A percentile compares a stretch with the other conserved stretches of the same genome.
These are phyloP conservation scores for Colletotrichum tropicicola DNA, from an alignment of 2,329 filamentous ascomycete species.

Conservation along the genomic window DNA sequence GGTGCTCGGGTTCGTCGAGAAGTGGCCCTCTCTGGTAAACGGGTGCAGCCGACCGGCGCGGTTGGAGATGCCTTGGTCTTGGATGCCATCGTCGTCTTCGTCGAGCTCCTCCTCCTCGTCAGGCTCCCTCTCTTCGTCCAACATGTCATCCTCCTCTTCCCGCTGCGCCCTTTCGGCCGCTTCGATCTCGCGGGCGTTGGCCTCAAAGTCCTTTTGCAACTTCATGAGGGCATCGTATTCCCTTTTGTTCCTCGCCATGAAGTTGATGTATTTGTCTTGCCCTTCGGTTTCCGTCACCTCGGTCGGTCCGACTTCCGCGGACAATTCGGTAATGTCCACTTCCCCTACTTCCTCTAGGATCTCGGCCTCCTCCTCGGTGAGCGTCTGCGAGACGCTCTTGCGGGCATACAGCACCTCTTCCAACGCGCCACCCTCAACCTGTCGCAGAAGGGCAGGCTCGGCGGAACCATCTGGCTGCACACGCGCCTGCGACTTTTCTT, in stretches of 20 bases:
- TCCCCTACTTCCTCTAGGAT: background rate
- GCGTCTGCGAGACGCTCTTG: background rate
- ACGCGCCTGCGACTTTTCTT: background rate
- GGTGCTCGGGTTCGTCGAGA: constrained; percentile 77
- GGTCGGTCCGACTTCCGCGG: constrained; percentile 43
- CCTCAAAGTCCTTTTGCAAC: constrained; percentile 67
- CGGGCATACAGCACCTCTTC: constrained; percentile 67
- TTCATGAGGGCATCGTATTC: constrained; percentile 64
- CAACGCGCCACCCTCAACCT: constrained; percentile 63
- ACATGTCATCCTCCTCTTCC: constrained; percentile 44
- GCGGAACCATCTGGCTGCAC: background rate
- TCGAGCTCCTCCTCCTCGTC: constrained; percentile 43
- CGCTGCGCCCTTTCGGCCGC: constrained; percentile 39
- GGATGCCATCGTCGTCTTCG: constrained; percentile 35
- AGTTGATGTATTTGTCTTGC: constrained; percentile 51
- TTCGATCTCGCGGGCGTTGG: constrained; percentile 42
- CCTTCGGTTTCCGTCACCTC: constrained; percentile 51
- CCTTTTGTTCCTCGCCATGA: constrained; percentile 61
- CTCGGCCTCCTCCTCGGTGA: background rate
- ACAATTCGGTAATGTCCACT: background rate
- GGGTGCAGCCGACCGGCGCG: constrained; percentile 71
- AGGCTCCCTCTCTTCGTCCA: constrained; percentile 45
- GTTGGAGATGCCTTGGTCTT: constrained; percentile 12
- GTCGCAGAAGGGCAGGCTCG: constrained; percentile 56
- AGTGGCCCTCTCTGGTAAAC: constrained; percentile 78